These are phyloP conservation scores for Colletotrichum melonis DNA, from an alignment of 2,329 filamentous ascomycete species.

Conservation along the genomic window DNA sequence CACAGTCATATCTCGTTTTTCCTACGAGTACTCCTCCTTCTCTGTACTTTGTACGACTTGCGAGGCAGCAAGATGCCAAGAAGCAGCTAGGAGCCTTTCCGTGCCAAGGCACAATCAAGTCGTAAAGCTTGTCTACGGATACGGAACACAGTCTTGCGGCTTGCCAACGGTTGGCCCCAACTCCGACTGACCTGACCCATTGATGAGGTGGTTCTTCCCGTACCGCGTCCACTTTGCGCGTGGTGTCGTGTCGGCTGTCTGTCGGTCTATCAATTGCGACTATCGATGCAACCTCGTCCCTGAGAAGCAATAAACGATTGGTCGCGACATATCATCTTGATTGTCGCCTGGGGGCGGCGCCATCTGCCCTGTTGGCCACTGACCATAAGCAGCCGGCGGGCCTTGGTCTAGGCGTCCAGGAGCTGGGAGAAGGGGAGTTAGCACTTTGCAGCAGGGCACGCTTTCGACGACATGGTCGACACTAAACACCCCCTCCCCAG, in stretches of 20 bases:
- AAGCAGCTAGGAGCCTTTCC: conserved; percentile 12
- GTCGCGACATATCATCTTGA: neutral
- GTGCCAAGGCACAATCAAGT: conserved; percentile 30
- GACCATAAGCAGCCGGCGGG: neutral
- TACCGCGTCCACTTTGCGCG: neutral
- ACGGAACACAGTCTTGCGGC: neutral
- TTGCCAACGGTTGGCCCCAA: conserved; percentile 1
- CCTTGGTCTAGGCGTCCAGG: neutral
- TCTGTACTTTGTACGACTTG: neutral
- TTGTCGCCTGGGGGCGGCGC: conserved; percentile 12
- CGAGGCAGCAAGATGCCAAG: conserved; percentile 18
- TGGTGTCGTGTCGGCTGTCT: conserved; percentile 1
- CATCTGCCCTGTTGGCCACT: conserved; percentile 13
- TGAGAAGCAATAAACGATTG: neutral
- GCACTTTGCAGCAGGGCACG: too few species aligned
- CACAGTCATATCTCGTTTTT: neutral
- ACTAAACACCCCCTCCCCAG: neutral
- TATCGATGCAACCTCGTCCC: conserved; percentile 9
- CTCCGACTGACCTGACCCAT: conserved; percentile 4
- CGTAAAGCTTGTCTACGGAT: conserved; percentile 29
- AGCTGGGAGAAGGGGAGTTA: neutral
- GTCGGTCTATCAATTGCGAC: neutral
- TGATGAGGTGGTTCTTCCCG: conserved; percentile 5
- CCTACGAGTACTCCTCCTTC: neutral
- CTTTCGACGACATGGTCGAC: neutral